Percentiles rank a stretch among this genome's conserved stretches.
phyloP scores from a whole-genome alignment of 2,329 filamentous ascomycete genomes.

The Stagonosporopsis rhizophila region DNA sequence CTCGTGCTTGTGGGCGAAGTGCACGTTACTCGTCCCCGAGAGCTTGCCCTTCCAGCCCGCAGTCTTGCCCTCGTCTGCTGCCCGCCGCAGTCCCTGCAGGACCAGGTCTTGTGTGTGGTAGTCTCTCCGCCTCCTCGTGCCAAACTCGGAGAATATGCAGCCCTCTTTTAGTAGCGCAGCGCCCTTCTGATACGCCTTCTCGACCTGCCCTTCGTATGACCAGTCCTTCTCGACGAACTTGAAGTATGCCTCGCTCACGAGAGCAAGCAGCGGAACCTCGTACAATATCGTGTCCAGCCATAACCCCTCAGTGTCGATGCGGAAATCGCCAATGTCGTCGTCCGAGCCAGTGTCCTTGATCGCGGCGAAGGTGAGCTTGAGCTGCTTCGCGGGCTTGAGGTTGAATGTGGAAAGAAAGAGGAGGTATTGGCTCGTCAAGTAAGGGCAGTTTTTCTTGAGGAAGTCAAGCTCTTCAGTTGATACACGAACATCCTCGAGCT shows the following conservation, averaged over 20 bases:
- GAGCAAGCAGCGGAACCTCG: slow-evolving; percentile 90
- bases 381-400: slow-evolving; percentile 80
- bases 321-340: slow-evolving; percentile 73
- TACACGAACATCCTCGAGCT: slow-evolving; percentile 81
- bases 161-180: slow-evolving; percentile 77
- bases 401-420: slow-evolving; percentile 82
- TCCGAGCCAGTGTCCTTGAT: slow-evolving; percentile 66
- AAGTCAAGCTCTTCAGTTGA: slow-evolving; percentile 81
- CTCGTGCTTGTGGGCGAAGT: slow-evolving; percentile 92
- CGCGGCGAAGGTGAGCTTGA: slow-evolving; percentile 71
- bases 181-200: slow-evolving; percentile 84
- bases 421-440: slow-evolving; percentile 79
- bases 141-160: slow-evolving; percentile 93
- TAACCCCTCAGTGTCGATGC: slow-evolving; percentile 77
- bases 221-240: slow-evolving; percentile 94
- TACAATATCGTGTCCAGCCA: slow-evolving; percentile 98
- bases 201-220: slow-evolving; percentile 85
- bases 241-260: slow-evolving; percentile 97
- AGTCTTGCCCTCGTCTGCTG: slow-evolving; percentile 72
- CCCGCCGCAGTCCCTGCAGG: slow-evolving; percentile 82
- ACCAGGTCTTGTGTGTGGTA: slow-evolving; percentile 96
- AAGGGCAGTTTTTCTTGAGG: slow-evolving; percentile 78
- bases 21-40: slow-evolving; percentile 92
- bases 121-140: slow-evolving; percentile 84
- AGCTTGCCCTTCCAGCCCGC: slow-evolving; percentile 75